Evolutionary conservation across 75 land plant species (phyloP).

Genomic region (Cupressus sempervirens): DNA sequence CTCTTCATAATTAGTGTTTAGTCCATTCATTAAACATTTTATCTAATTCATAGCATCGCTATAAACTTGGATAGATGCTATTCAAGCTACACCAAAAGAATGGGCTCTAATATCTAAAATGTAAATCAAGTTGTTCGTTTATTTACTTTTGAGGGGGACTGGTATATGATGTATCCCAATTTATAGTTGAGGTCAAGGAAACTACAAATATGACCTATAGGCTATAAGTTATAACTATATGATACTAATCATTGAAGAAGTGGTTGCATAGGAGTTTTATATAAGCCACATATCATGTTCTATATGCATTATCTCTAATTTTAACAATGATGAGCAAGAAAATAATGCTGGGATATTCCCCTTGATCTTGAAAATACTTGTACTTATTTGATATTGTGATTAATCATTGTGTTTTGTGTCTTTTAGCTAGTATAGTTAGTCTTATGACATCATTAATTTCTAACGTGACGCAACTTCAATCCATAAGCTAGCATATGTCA

Average conservation of each 20-base stretch:
- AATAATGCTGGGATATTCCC: not conserved
- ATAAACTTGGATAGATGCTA: too few species aligned
- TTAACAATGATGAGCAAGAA: not conserved
- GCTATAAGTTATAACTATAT: not conserved
- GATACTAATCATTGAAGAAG: not conserved
- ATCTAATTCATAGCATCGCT: not conserved
- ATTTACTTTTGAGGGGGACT: too few species aligned
- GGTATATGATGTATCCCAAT: too few species aligned
- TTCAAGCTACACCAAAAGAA: too few species aligned
- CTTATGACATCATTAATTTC: not conserved
- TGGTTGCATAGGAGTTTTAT: not conserved
- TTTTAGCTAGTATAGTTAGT: not conserved
- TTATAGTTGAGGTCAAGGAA: too few species aligned
- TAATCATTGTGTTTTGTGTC: not conserved
- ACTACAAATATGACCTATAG: too few species aligned
- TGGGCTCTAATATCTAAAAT: too few species aligned
- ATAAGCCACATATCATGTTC: not conserved
- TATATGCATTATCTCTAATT: not conserved
- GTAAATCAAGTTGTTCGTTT: too few species aligned
- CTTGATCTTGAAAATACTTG: not conserved
- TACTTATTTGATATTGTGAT: too few species aligned
- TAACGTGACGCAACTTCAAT: not conserved
- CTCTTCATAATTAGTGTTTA: not conserved
- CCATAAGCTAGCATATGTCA: not conserved
- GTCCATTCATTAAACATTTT: not conserved